Conservation (phyloP, 306 rosid species). For the Urtica urens region DNA sequence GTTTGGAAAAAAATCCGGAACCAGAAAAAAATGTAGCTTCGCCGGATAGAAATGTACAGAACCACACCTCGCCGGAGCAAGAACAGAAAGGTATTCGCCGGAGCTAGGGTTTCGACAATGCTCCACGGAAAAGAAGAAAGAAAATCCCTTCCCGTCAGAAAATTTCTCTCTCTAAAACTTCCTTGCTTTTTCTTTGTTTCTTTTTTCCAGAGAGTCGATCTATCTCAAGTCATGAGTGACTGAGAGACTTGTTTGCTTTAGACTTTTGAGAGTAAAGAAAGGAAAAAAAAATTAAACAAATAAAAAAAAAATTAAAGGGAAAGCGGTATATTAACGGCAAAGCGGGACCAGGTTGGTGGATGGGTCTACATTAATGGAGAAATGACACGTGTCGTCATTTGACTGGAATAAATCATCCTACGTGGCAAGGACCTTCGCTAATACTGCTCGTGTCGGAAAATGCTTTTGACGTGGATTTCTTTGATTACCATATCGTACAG, state of each 20-base stretch:
- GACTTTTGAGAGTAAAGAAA: too few species aligned
- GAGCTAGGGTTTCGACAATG: neutral
- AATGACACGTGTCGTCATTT: constrained; percentile 33
- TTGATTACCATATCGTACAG: constrained; percentile 1
- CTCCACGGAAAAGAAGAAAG: neutral
- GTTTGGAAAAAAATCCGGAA: constrained; percentile 23
- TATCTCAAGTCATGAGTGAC: neutral
- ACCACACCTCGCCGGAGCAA: constrained; percentile 7
- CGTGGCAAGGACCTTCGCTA: constrained; percentile 36
- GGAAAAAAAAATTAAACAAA: neutral
- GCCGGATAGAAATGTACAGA: constrained; percentile 1
- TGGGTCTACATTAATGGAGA: constrained; percentile 18
- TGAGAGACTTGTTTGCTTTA: constrained; percentile 3
- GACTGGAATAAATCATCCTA: constrained; percentile 5
- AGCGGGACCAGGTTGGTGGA: constrained; percentile 31
- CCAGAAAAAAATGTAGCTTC: neutral
- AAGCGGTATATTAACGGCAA: constrained; percentile 48
- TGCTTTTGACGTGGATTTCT: constrained; percentile 31
- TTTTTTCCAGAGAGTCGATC: neutral
- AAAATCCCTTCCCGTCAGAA: neutral
- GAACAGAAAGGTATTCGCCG: neutral
- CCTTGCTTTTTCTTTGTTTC: neutral
- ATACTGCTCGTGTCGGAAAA: constrained; percentile 6
- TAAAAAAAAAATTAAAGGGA: constrained; percentile 4
- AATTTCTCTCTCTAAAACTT: constrained; percentile 5